phyloP scores from a whole-genome alignment of 768 basidiomycete genomes.

The Lactarius sanguifluus region DNA sequence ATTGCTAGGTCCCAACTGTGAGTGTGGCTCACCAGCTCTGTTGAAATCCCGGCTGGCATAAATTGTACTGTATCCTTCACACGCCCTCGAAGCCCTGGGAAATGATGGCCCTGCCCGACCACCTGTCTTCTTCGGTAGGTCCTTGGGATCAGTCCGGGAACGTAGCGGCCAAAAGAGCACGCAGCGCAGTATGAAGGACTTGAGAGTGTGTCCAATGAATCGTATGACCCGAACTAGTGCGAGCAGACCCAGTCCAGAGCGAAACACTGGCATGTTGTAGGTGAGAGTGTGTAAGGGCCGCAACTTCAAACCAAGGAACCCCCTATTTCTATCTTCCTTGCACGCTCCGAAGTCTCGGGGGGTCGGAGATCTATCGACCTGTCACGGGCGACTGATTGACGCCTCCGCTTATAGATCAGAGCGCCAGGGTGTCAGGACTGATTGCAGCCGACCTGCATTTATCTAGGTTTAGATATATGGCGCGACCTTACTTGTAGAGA shows the following conservation, averaged over 20 bases:
- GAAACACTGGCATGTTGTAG: constrained; percentile 5
- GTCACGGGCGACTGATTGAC: neutral
- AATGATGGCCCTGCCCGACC: neutral
- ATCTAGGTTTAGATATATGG: neutral
- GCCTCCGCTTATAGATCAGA: neutral
- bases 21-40: neutral
- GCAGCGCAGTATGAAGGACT: constrained; percentile 8
- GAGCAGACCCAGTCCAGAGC: neutral
- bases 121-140: neutral
- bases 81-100: neutral
- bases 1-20: neutral
- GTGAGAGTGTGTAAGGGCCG: neutral
- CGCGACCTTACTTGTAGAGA: neutral
- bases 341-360: neutral
- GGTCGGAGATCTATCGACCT: neutral
- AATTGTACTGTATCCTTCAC: constrained; percentile 1
- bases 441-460: neutral
- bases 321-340: neutral
- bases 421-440: neutral
- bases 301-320: neutral
- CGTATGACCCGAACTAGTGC: neutral
- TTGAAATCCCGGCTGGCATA: neutral
- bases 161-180: constrained; percentile 1
- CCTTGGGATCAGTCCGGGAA: neutral
- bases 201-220: constrained; percentile 4